phyloP scores from a whole-genome alignment of 208 protist genomes.

The Crithidia mellificae region DNA sequence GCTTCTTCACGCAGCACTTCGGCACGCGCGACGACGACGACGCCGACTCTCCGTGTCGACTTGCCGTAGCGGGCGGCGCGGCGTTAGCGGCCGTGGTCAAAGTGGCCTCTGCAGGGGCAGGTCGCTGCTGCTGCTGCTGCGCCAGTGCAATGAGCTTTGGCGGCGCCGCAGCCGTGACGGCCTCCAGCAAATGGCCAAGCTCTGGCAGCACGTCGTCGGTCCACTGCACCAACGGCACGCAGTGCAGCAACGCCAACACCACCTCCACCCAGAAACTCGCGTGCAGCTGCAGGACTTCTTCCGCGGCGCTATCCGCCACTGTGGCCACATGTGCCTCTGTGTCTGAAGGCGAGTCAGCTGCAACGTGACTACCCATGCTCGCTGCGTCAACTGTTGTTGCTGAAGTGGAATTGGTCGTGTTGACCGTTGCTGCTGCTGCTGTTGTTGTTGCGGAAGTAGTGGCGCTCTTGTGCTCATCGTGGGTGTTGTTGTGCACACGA shows the following conservation, averaged over 20 bases:
- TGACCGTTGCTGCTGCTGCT: background rate
- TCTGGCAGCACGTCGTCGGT: conserved; percentile 24
- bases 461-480: too few relatives aligned
- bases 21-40: background rate
- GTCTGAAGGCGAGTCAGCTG: background rate
- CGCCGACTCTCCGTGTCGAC: background rate
- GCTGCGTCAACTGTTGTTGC: background rate
- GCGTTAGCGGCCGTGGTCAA: background rate
- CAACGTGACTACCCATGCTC: background rate
- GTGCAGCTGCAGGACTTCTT: conserved; percentile 13
- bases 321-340: too few relatives aligned
- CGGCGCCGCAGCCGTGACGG: conserved; percentile 13
- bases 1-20: conserved; percentile 9
- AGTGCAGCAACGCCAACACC: conserved; percentile 44
- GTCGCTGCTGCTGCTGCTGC: conserved; percentile 13
- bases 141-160: conserved; percentile 18
- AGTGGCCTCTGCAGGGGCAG: background rate
- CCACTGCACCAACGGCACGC: conserved; percentile 42
- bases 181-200: conserved; percentile 33
- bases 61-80: background rate
- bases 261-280: conserved; percentile 23
- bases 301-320: too few relatives aligned
- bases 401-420: too few relatives aligned
- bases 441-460: background rate
- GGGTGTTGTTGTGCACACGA: background rate